These are phyloP conservation scores for Penicillium atrosanguineum DNA, from an alignment of 495 filamentous ascomycete genomes.

Conservation along the genomic window DNA sequence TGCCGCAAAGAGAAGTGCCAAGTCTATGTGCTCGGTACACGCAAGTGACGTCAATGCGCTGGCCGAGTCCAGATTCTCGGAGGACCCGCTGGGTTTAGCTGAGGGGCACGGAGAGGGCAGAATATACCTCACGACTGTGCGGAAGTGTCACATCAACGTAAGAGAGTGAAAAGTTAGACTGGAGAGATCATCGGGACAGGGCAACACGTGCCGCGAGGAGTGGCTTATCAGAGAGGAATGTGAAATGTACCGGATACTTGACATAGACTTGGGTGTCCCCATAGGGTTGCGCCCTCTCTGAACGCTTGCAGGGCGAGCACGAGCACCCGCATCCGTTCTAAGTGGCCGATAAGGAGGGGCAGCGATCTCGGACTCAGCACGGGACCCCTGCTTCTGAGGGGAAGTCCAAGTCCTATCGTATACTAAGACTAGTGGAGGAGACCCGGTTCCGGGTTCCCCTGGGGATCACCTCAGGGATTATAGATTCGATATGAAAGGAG, in stretches of 20 bases:
- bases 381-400: background rate
- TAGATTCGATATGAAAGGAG: background rate
- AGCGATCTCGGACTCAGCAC: slow-evolving; percentile 8
- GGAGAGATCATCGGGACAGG: background rate
- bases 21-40: background rate
- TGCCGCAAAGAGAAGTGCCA: background rate
- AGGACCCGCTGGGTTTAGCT: background rate
- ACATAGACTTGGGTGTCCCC: background rate
- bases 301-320: background rate
- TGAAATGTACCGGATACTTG: background rate
- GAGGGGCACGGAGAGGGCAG: background rate
- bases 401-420: background rate
- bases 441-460: background rate
- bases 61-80: slow-evolving; percentile 7
- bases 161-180: background rate
- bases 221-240: slow-evolving; percentile 15
- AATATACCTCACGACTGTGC: background rate
- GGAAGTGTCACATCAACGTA: background rate
- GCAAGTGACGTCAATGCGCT: slow-evolving; percentile 12
- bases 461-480: slow-evolving; percentile 5
- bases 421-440: background rate
- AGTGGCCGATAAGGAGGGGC: slow-evolving; percentile 8
- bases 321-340: background rate
- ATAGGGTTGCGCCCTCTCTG: slow-evolving; percentile 12
- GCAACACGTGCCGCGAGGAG: slow-evolving; percentile 14